Conservation (phyloP, 1,139 yeast species). For the Nakaseomyces bracarensis region DNA sequence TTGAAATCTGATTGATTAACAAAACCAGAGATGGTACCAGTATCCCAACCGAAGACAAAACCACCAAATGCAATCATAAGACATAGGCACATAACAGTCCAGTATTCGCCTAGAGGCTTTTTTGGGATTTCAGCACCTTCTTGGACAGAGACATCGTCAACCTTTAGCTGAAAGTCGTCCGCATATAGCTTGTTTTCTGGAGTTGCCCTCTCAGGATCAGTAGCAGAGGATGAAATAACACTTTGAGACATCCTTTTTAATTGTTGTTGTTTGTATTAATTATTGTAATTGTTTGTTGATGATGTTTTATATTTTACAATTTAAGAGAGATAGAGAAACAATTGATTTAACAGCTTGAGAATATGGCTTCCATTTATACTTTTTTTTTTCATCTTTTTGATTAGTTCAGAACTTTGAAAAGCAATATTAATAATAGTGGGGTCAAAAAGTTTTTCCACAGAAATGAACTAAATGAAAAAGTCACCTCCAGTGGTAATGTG, state of each 20-base stretch:
- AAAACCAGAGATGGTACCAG: conserved; percentile 69
- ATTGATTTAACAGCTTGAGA: background rate
- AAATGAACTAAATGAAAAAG: no score
- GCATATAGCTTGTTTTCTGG: conserved; percentile 2
- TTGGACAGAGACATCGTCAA: conserved; percentile 2
- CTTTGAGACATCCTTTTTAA: conserved; percentile 4
- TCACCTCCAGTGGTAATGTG: conserved; percentile 4
- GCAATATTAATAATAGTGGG: no score
- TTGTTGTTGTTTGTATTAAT: background rate
- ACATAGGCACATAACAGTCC: conserved; percentile 23
- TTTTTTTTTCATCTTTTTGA: background rate
- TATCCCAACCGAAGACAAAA: conserved; percentile 62
- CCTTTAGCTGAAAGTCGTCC: conserved; percentile 3
- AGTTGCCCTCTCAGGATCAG: conserved; percentile 4
- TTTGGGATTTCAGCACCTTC: conserved; percentile 32
- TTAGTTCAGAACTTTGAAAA: no score
- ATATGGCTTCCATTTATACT: conserved; percentile 1
- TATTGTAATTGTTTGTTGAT: background rate
- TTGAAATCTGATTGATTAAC: conserved; percentile 48
- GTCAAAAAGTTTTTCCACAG: background rate
- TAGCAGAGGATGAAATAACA: background rate
- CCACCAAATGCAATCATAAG: conserved; percentile 55
- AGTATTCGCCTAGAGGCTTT: conserved; percentile 41
- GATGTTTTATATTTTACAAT: background rate
- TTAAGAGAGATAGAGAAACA: background rate